Base-by-base conservation (phyloP, 179 eudicot species). In the Beta lomatogona region DNA sequence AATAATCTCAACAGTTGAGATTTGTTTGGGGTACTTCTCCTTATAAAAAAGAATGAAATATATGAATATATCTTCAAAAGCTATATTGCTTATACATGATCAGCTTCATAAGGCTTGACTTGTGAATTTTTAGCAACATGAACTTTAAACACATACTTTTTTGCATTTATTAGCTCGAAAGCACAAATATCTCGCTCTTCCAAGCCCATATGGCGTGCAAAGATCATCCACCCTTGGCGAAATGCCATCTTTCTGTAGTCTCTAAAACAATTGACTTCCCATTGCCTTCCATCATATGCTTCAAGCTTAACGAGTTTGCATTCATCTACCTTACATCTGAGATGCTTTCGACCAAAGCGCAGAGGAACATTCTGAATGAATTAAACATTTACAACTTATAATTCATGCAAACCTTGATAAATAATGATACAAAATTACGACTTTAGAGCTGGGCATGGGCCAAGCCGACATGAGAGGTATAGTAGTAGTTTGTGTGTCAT, bases 141-240 rank as follows among this genome's bases (percentile, higher is more conserved):
- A 82, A 85, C 85, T 82, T 79, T 79, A 3, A 85, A 68, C 73
- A 82, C 74, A 1, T 10, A 13, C 10, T 25, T 44, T 2, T 55
- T 55, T 19, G 64, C 71, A 69, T 65, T 44, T 22, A 12, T 45
- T 5, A 81, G 65, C 80, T 81, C 84, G 18, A 73, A 81, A 78
- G 81, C 65, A 60, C 87, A 85, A 45, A 75, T 48, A 73, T 85
- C 84, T 45, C 82, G 82, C 2, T 41, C 41, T 45, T 78, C 36
- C 72, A 85, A 41, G n/a, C 73, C 53, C 10, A 15, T 50, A 0
- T 60, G 22, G 4, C 79, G 66, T 0, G 82, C 84, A 74, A 85
- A 85, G 21, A 0, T 12, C 5, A 41, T 66, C 80, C 79, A 85
- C 41, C 87, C 84, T 73, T 9, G 55, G 22, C 79, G 50, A 5